A percentile compares a stretch with the other conserved stretches of the same genome.
Evolutionary conservation across 805 yeast species (phyloP).

Genomic region (Monosporozyma unispora): DNA sequence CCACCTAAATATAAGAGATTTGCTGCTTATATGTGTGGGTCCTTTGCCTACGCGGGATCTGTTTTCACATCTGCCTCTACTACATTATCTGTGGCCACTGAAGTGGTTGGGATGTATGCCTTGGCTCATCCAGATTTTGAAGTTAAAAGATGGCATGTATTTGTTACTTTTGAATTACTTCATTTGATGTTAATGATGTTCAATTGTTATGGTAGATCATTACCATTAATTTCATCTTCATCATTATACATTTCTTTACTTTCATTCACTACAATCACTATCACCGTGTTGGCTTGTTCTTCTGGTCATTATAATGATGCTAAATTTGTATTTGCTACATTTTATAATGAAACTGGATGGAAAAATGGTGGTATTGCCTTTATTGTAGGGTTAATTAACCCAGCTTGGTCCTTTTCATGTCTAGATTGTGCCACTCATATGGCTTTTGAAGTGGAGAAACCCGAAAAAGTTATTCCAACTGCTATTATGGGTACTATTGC

Average conservation of each 20-base stretch:
- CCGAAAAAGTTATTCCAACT: slow-evolving; percentile 54
- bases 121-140: slow-evolving; percentile 28
- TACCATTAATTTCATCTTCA: slow-evolving; percentile 44
- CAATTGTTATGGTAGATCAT: slow-evolving; percentile 46
- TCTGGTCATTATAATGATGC: slow-evolving; percentile 48
- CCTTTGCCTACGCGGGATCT: slow-evolving; percentile 57
- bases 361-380: slow-evolving; percentile 49
- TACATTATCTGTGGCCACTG: slow-evolving; percentile 46
- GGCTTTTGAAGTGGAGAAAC: slow-evolving; percentile 58
- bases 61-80: slow-evolving; percentile 58
- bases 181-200: slow-evolving; percentile 41
- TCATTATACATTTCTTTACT: slow-evolving; percentile 46
- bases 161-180: slow-evolving; percentile 42
- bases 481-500: slow-evolving; percentile 60
- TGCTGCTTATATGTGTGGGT: slow-evolving; percentile 52
- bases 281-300: slow-evolving; percentile 48
- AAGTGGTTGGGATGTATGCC: slow-evolving; percentile 44
- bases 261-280: slow-evolving; percentile 48
- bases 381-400: slow-evolving; percentile 57
- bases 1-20: slow-evolving; percentile 37
- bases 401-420: slow-evolving; percentile 65
- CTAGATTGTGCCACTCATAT: slow-evolving; percentile 65
- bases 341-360: slow-evolving; percentile 58
- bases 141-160: slow-evolving; percentile 48
- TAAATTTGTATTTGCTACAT: slow-evolving; percentile 48